These are phyloP conservation scores for Decorospora gaudefroyi DNA, from an alignment of 2,329 filamentous ascomycete species.

Conservation along the genomic window DNA sequence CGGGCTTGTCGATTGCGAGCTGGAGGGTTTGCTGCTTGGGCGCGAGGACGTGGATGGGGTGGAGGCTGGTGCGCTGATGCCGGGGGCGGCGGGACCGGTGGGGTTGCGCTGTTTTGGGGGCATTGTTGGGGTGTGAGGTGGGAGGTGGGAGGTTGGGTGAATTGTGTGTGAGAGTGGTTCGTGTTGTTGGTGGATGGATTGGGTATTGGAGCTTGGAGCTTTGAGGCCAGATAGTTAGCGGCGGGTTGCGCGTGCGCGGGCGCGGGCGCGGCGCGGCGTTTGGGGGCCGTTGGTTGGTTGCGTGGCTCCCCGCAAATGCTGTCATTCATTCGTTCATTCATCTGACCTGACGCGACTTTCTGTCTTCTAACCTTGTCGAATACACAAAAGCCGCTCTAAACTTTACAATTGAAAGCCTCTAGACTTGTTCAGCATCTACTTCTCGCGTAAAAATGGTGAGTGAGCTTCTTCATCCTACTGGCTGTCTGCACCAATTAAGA, in stretches of 20 bases:
- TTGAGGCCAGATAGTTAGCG: slow-evolving; percentile 34
- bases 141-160: slow-evolving; percentile 1
- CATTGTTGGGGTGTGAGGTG: slow-evolving; percentile 25
- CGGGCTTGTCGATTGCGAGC: slow-evolving; percentile 43
- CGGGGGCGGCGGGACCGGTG: slow-evolving; percentile 18
- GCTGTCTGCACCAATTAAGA: too few relatives aligned
- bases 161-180: slow-evolving; percentile 13
- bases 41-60: slow-evolving; percentile 20
- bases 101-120: slow-evolving; percentile 41
- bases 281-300: slow-evolving; percentile 19
- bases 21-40: slow-evolving; percentile 19
- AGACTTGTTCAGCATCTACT: too few relatives aligned
- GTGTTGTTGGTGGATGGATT: slow-evolving; percentile 20
- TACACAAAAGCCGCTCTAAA: too few relatives aligned
- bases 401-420: too few relatives aligned
- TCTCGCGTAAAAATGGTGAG: background rate
- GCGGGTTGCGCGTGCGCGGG: slow-evolving; percentile 11
- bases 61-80: slow-evolving; percentile 19
- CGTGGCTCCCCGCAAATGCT: slow-evolving; percentile 26
- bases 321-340: slow-evolving; percentile 6
- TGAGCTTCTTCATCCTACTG: too few relatives aligned
- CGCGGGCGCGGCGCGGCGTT: slow-evolving; percentile 3
- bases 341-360: too few relatives aligned
- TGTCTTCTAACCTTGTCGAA: background rate
- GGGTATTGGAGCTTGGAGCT: too few relatives aligned